Evolutionary conservation across 208 protist species (phyloP).

Genomic region (Naegleria fowleri): DNA sequence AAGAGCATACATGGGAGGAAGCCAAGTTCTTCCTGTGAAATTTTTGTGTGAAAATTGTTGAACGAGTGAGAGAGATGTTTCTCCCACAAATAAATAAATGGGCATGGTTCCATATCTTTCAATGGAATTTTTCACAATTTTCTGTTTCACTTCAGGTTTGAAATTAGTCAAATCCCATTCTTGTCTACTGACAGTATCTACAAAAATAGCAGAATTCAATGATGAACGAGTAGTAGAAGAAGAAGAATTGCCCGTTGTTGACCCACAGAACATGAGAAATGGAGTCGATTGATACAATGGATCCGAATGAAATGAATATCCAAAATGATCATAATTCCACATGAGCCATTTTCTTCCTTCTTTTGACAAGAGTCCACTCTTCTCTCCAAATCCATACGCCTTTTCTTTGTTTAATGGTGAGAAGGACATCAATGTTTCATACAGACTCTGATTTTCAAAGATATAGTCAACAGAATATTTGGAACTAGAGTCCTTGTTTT

Average conservation of each 20-base stretch:
- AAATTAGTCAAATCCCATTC: neutral
- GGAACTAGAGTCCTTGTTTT: neutral
- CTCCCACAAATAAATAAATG: neutral
- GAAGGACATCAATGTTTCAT: neutral
- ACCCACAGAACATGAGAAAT: neutral
- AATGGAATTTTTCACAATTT: neutral
- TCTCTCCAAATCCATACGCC: neutral
- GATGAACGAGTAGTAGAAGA: neutral
- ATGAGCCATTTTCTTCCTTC: neutral
- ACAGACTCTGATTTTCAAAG: neutral
- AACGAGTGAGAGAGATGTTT: neutral
- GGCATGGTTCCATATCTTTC: neutral
- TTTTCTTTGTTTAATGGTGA: neutral
- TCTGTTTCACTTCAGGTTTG: neutral
- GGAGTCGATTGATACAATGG: neutral
- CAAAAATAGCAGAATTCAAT: neutral
- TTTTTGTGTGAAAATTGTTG: neutral
- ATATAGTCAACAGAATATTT: neutral
- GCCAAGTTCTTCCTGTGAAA: constrained; percentile 54
- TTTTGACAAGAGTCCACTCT: neutral
- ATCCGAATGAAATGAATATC: neutral
- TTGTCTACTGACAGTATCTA: neutral
- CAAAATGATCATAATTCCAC: neutral
- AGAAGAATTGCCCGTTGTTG: no score
- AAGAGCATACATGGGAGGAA: constrained; percentile 55